These are phyloP conservation scores for Acephala macrosclerotiorum DNA, from an alignment of 2,329 filamentous ascomycete species.

Conservation along the genomic window DNA sequence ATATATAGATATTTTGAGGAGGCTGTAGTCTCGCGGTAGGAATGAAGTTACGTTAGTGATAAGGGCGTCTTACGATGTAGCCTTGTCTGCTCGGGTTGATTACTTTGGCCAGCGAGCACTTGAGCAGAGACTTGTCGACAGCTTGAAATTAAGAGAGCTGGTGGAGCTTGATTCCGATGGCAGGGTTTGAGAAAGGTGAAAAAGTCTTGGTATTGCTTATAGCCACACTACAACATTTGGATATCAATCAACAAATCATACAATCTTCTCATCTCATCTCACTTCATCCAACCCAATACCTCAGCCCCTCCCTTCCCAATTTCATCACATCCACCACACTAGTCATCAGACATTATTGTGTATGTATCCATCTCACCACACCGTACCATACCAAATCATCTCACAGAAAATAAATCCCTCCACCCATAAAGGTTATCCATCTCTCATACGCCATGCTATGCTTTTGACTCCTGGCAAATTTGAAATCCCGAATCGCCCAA, in stretches of 20 bases:
- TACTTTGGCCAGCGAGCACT: no score
- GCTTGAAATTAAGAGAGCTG: no score
- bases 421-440: background rate
- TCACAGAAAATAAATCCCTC: background rate
- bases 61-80: no score
- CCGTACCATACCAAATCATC: background rate
- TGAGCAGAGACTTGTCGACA: no score
- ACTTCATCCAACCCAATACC: background rate
- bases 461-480: background rate
- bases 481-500: background rate
- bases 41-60: no score
- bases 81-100: background rate
- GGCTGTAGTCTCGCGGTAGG: no score
- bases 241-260: conserved; percentile 4
- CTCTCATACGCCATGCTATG: conserved; percentile 11
- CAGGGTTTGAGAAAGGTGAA: background rate
- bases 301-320: background rate
- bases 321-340: background rate
- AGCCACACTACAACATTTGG: background rate
- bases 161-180: no score
- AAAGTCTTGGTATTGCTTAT: background rate
- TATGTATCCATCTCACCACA: background rate
- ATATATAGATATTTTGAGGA: no score
- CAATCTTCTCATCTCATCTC: background rate
- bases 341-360: conserved; percentile 3